These are phyloP conservation scores for Arabis alpina DNA, from an alignment of 345 rosid species.

Conservation along the genomic window DNA sequence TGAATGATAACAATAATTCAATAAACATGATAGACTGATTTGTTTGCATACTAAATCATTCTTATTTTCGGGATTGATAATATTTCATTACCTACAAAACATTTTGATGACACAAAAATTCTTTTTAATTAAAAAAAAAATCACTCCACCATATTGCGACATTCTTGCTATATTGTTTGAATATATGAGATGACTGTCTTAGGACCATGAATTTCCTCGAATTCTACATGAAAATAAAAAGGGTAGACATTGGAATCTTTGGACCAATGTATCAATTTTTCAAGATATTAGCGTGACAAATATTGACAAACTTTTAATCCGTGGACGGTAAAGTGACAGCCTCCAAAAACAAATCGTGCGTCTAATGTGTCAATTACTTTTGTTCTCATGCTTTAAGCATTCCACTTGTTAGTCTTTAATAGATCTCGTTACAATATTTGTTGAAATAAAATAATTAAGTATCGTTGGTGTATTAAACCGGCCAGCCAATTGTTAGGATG, in stretches of 20 bases:
- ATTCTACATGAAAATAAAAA: slow-evolving; percentile 8
- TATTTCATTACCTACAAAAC: neutral
- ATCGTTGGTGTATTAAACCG: slow-evolving; percentile 29
- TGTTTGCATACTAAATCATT: neutral
- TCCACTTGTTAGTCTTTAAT: slow-evolving; percentile 2
- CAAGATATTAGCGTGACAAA: slow-evolving; percentile 30
- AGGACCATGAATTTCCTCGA: neutral
- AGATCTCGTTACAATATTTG: neutral
- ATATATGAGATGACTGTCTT: neutral
- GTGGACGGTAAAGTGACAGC: slow-evolving; percentile 46
- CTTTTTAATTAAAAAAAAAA: too few species aligned
- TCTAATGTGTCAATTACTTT: slow-evolving; percentile 38
- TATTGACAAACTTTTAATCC: slow-evolving; percentile 36
- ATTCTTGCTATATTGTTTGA: neutral
- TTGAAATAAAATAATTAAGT: slow-evolving; percentile 4
- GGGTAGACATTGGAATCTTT: slow-evolving; percentile 24
- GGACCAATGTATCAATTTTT: slow-evolving; percentile 25
- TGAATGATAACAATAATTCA: neutral
- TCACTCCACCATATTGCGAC: neutral
- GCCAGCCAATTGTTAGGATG: slow-evolving; percentile 36
- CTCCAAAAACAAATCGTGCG: slow-evolving; percentile 39
- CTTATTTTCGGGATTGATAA: neutral
- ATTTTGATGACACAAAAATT: too few species aligned
- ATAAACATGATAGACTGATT: neutral
- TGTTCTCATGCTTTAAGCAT: slow-evolving; percentile 29